Evolutionary conservation across 306 rosid genomes (phyloP), one percentile per base, ranked within the genome.

Genomic region (Gillenia trifoliata): DNA sequence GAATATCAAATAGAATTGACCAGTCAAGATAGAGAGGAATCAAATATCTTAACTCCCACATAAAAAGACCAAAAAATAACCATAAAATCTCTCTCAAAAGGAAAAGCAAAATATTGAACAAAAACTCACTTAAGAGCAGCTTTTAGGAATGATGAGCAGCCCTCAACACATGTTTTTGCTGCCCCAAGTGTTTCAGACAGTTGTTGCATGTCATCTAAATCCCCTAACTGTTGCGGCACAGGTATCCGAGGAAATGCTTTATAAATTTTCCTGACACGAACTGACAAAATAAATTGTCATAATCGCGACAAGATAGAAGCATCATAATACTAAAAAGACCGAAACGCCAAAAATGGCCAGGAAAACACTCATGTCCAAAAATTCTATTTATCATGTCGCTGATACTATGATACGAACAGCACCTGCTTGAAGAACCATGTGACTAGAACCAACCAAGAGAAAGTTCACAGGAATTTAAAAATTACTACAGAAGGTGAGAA

Each of bases 71-170:
- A 40, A 40, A 59, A 60, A 11, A 36, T 25, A 72, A 59, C 64
- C 29, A 17, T 30, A 30, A 74, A 56, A 62, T 57, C 28, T 77
- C 49, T 63, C 65, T 8, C 31, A 26, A 36, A 28, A 70, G 45
- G 63, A 43, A 82, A 22, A 66, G 47, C 2, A 77, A 73, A 38
- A 45, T 63, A 40, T 26, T 38, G 54, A 1, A 33, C 20, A 72
- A 74, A 63, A 63, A 16, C 89, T 83, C 85, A 95, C 99, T 68
- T 90, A 34, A 95, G 78, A 73, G 99, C 98, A 82, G 97, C 96
- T 83, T 89, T 95, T 74, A 95, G 78, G 83, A 95, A 95, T 15
- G 98, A 90, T 22, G 93, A 89, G 80, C 99, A 95, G 64, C 98
- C 91, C 54, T 94, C 99, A 17, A 89, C 96, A 78, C 97, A 90